These are phyloP conservation scores for Vanderwaltozyma yarrowii DNA, from an alignment of 805 yeast genomes.

Conservation along the genomic window DNA sequence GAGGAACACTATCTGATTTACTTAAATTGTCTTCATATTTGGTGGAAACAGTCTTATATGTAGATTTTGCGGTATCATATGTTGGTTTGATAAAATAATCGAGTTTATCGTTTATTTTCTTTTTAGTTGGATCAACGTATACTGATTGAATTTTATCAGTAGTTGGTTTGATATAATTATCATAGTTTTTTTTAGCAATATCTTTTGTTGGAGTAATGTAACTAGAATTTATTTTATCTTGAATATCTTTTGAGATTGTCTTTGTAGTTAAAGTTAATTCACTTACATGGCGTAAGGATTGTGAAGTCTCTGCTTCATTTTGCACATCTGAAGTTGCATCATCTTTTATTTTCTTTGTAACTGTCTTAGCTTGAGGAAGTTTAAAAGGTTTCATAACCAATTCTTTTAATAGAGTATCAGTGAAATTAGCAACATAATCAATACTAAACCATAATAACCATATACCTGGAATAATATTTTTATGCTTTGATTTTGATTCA, in stretches of 20 bases:
- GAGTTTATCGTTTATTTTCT: constrained; percentile 7
- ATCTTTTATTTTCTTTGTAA: background rate
- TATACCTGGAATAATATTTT: constrained; percentile 10
- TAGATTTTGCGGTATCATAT: constrained; percentile 13
- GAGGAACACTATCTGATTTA: constrained; percentile 24
- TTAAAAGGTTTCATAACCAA: constrained; percentile 23
- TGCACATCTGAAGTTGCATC: background rate
- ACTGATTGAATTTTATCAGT: constrained; percentile 14
- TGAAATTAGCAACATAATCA: constrained; percentile 25
- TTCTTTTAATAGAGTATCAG: constrained; percentile 20
- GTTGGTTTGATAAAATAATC: constrained; percentile 10
- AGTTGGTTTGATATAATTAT: constrained; percentile 16
- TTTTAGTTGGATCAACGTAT: constrained; percentile 14
- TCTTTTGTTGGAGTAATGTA: constrained; percentile 18
- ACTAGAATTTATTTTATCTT: constrained; percentile 14
- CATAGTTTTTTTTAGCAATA: constrained; percentile 16
- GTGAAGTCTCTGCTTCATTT: background rate
- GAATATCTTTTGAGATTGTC: constrained; percentile 18
- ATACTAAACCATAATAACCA: constrained; percentile 23
- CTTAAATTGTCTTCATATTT: constrained; percentile 21
- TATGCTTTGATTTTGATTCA: constrained; percentile 5
- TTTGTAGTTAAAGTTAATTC: constrained; percentile 24
- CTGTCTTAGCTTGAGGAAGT: background rate
- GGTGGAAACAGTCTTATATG: constrained; percentile 22
- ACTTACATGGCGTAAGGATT: constrained; percentile 18